A percentile compares a stretch with the other conserved stretches of the same genome.
phyloP scores from a whole-genome alignment of 176 grass and related monocot genomes.

The Thinopyrum elongatum region DNA sequence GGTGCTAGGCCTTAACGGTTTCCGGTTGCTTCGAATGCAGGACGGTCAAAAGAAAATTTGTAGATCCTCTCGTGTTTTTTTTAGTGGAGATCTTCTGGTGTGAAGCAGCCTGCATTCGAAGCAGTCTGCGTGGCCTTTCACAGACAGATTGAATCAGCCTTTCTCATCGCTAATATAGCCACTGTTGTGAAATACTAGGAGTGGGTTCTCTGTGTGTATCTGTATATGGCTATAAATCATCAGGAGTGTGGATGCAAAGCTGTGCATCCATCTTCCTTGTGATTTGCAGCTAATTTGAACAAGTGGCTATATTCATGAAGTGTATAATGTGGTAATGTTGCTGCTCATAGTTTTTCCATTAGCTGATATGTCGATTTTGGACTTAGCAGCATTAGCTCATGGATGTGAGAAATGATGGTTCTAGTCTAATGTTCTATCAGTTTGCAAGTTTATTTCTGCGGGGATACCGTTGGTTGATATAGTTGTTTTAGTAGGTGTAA shows the following conservation, averaged over 20 bases:
- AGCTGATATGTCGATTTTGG: slow-evolving; percentile 12
- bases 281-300: slow-evolving; percentile 12
- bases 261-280: neutral
- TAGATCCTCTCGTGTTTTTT: neutral
- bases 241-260: neutral
- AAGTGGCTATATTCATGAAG: neutral
- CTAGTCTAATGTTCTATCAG: neutral
- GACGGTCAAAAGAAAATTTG: neutral
- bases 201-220: neutral
- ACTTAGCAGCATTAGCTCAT: neutral
- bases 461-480: neutral
- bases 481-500: neutral
- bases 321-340: neutral
- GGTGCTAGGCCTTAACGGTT: neutral
- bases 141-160: neutral
- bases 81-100: neutral
- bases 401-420: slow-evolving; percentile 6
- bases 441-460: neutral
- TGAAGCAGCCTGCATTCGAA: no score
- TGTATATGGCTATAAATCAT: neutral
- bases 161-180: neutral
- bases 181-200: neutral
- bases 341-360: neutral
- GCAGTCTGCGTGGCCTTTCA: no score
- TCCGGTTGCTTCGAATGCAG: neutral